These are phyloP conservation scores for Metahyphopichia silvanorum DNA, from an alignment of 805 yeast genomes.

Conservation along the genomic window DNA sequence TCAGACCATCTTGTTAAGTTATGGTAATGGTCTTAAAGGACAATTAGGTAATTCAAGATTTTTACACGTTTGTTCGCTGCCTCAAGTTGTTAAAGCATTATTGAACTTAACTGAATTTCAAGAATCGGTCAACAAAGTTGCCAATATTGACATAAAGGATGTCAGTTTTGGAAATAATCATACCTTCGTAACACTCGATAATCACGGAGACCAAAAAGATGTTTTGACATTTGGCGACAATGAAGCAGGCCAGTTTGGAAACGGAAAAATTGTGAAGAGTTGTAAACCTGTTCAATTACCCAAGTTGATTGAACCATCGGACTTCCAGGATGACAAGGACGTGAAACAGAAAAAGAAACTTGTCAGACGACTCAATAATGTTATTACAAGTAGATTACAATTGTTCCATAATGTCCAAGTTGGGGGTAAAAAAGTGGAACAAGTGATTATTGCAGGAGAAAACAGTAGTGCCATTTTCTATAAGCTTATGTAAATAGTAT, in stretches of 20 bases:
- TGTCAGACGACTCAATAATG: conserved; percentile 27
- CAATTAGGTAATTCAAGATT: conserved; percentile 79
- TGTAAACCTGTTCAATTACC: conserved; percentile 56
- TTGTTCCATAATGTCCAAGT: conserved; percentile 27
- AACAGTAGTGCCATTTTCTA: conserved; percentile 64
- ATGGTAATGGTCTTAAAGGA: conserved; percentile 86
- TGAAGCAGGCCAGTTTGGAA: conserved; percentile 79
- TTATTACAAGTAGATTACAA: conserved; percentile 44
- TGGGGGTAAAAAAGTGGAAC: conserved; percentile 39
- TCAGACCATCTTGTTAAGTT: conserved; percentile 44
- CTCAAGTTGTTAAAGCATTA: conserved; percentile 54
- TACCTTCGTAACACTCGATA: conserved; percentile 53
- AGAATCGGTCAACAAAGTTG: conserved; percentile 40
- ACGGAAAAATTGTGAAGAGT: conserved; percentile 65
- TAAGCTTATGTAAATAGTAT: conserved; percentile 18
- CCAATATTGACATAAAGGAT: conserved; percentile 44
- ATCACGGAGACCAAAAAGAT: conserved; percentile 44
- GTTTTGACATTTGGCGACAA: conserved; percentile 84
- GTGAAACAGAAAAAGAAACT: conserved; percentile 17
- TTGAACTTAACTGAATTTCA: conserved; percentile 51
- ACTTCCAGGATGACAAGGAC: conserved; percentile 13
- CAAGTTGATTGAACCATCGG: conserved; percentile 53
- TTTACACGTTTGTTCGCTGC: conserved; percentile 69
- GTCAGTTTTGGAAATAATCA: conserved; percentile 70
- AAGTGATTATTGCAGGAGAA: conserved; percentile 61